Percentiles rank a stretch among this genome's conserved stretches.
Evolutionary conservation across 495 filamentous ascomycete genomes (phyloP).

Genomic region (Penicillium argentinense): DNA sequence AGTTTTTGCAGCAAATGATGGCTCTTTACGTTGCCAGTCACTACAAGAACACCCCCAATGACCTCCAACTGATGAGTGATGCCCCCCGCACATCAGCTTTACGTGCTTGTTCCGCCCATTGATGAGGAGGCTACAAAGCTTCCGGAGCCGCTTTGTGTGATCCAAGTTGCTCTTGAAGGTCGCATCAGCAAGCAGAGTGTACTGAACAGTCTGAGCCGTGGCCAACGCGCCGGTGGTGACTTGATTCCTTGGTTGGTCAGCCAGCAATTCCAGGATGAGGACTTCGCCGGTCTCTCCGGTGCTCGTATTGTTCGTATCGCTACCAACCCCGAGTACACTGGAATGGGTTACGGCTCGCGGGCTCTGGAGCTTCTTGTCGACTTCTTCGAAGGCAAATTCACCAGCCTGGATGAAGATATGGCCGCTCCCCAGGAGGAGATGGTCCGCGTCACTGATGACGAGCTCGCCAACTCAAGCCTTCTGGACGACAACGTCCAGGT

Average conservation of each 20-base stretch:
- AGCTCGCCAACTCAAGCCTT: constrained; percentile 75
- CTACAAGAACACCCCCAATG: constrained; percentile 98
- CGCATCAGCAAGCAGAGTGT: constrained; percentile 92
- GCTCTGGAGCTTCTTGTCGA: constrained; percentile 83
- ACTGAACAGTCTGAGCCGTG: constrained; percentile 81
- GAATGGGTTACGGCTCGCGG: constrained; percentile 91
- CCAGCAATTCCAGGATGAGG: constrained; percentile 97
- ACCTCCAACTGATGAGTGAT: constrained; percentile 96
- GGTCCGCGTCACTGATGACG: constrained; percentile 78
- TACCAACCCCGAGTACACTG: constrained; percentile 90
- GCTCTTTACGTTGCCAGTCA: constrained; percentile 96
- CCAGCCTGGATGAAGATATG: constrained; percentile 69
- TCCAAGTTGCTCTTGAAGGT: constrained; percentile 94
- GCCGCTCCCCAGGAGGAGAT: constrained; percentile 54
- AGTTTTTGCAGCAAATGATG: constrained; percentile 98
- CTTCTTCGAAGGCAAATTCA: constrained; percentile 95
- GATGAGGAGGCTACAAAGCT: constrained; percentile 72
- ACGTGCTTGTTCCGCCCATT: constrained; percentile 88
- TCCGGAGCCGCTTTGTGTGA: constrained; percentile 91
- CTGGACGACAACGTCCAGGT: constrained; percentile 86
- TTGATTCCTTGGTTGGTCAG: constrained; percentile 97
- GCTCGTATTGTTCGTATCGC: constrained; percentile 93
- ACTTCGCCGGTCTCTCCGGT: constrained; percentile 91
- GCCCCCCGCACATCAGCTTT: constrained; percentile 96
- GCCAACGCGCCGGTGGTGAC: constrained; percentile 88